Evolutionary conservation across 306 rosid species (phyloP).

Genomic region (Rubus parviflorus): DNA sequence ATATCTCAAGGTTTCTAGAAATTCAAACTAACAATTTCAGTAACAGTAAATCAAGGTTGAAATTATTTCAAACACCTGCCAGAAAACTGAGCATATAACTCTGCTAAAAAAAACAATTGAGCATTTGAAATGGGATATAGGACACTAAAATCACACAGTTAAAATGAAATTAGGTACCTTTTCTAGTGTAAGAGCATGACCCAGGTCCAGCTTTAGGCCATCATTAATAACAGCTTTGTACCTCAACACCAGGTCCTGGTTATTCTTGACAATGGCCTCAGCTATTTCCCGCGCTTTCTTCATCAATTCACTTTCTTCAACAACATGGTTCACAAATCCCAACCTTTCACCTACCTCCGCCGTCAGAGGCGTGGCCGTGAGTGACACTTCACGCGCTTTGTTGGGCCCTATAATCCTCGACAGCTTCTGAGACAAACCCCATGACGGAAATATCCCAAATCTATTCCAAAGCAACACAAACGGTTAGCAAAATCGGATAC

Average conservation of each 20-base stretch:
- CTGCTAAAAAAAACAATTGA: background rate
- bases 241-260: conserved; percentile 75
- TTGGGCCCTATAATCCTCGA: conserved; percentile 68
- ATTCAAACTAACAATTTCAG: background rate
- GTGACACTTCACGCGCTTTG: conserved; percentile 86
- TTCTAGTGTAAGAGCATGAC: conserved; percentile 70
- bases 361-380: conserved; percentile 73
- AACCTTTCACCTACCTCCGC: conserved; percentile 74
- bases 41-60: background rate
- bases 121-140: background rate
- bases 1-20: background rate
- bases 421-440: conserved; percentile 97
- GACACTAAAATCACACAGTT: background rate
- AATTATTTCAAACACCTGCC: background rate
- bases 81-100: background rate
- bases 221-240: conserved; percentile 84
- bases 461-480: conserved; percentile 22
- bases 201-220: conserved; percentile 76
- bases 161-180: conserved; percentile 44
- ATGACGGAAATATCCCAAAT: conserved; percentile 95
- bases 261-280: conserved; percentile 59
- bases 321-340: conserved; percentile 88
- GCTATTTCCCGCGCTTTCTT: conserved; percentile 75
- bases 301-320: conserved; percentile 68
- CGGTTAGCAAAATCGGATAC: background rate